Evolutionary conservation across 768 basidiomycete species (phyloP).

Genomic region (Mycena polygramma): DNA sequence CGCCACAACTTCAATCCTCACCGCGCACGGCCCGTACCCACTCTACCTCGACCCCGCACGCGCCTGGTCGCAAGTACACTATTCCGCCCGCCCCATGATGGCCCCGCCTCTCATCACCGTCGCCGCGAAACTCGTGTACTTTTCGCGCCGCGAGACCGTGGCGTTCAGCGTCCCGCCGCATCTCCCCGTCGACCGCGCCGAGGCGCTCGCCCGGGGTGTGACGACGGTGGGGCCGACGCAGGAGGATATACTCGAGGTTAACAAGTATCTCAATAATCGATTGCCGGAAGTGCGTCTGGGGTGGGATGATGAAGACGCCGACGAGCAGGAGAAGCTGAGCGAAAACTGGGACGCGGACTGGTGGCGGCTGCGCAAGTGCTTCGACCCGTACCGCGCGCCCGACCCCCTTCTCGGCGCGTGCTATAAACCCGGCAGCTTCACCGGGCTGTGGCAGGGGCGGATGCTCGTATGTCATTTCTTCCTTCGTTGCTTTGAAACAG

Average conservation of each 20-base stretch:
- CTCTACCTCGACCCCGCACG: slow-evolving; percentile 54
- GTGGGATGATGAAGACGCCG: slow-evolving; percentile 10
- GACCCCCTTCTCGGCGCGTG: slow-evolving; percentile 38
- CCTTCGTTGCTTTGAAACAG: no score
- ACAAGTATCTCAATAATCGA: slow-evolving; percentile 52
- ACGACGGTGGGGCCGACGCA: slow-evolving; percentile 58
- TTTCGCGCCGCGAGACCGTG: slow-evolving; percentile 66
- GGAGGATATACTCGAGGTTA: slow-evolving; percentile 73
- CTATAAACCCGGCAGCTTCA: slow-evolving; percentile 62
- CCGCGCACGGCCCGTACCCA: slow-evolving; percentile 62
- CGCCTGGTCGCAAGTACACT: slow-evolving; percentile 49
- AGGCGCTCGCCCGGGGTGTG: slow-evolving; percentile 40
- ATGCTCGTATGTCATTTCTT: slow-evolving; percentile 62
- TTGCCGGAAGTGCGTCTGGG: slow-evolving; percentile 38
- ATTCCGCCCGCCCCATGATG: slow-evolving; percentile 44
- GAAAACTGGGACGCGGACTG: slow-evolving; percentile 65
- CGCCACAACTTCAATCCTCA: slow-evolving; percentile 42
- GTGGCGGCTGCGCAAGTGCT: slow-evolving; percentile 61
- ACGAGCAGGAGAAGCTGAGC: slow-evolving; percentile 46
- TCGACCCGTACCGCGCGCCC: slow-evolving; percentile 36
- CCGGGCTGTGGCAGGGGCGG: slow-evolving; percentile 72
- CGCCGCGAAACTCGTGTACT: slow-evolving; percentile 75
- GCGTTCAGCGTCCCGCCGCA: slow-evolving; percentile 58
- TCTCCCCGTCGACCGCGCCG: slow-evolving; percentile 49
- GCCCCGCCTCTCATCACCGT: slow-evolving; percentile 61